Conservation (phyloP, 345 rosid species). For the Moringa oleifera region DNA sequence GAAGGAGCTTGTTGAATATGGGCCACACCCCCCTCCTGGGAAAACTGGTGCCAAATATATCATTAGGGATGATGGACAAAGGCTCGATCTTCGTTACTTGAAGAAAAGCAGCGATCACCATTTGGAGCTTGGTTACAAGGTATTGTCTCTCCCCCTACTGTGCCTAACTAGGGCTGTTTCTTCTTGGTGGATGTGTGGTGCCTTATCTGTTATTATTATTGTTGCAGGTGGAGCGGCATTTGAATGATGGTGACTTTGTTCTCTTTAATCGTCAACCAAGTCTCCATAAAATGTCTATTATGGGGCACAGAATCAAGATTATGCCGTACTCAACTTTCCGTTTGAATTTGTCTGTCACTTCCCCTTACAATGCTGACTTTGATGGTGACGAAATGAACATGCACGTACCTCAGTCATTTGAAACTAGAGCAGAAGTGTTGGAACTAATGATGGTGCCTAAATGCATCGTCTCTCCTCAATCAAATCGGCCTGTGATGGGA, state of each 20-base stretch:
- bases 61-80: constrained; percentile 96
- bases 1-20: constrained; percentile 92
- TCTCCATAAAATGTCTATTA: constrained; percentile 97
- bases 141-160: constrained; percentile 1
- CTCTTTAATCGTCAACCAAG: constrained; percentile 97
- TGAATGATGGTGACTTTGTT: constrained; percentile 87
- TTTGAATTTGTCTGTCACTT: constrained; percentile 84
- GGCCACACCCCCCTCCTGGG: constrained; percentile 98
- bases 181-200: constrained; percentile 1
- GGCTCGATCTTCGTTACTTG: constrained; percentile 95
- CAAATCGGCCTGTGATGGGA: constrained; percentile 98
- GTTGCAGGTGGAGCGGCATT: constrained; percentile 91
- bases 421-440: constrained; percentile 94
- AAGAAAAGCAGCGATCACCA: constrained; percentile 99
- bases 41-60: constrained; percentile 97
- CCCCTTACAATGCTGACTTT: constrained; percentile 99
- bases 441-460: constrained; percentile 99
- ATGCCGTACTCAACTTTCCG: constrained; percentile 99
- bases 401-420: constrained; percentile 97
- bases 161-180: constrained; percentile 3
- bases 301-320: constrained; percentile 95
- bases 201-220: constrained; percentile 7
- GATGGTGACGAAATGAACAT: constrained; percentile 99
- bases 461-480: constrained; percentile 94
- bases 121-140: constrained; percentile 95